Conservation (phyloP, 2,329 filamentous ascomycete genomes). For the Nemania sp. region DNA sequence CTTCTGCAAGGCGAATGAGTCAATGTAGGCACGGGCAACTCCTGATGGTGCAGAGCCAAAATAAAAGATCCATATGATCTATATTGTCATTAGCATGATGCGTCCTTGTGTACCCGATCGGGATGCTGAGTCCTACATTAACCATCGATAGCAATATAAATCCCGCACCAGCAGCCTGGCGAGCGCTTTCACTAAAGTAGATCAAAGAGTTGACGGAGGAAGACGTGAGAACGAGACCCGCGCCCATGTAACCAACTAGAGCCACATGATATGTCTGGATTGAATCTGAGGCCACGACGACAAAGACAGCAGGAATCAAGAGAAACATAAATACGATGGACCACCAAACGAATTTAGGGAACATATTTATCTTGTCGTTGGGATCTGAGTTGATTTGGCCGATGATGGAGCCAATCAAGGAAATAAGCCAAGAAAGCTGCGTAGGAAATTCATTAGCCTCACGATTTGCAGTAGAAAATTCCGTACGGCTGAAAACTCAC, state of each 20-base stretch:
- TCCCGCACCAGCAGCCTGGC: constrained; percentile 89
- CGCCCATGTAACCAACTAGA: constrained; percentile 86
- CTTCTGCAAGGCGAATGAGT: constrained; percentile 95
- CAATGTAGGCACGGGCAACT: constrained; percentile 87
- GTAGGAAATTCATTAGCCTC: constrained; percentile 37
- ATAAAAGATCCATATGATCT: constrained; percentile 99
- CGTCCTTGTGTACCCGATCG: background rate
- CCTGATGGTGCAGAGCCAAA: constrained; percentile 93
- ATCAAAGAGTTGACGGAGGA: constrained; percentile 89
- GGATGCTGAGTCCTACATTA: constrained; percentile 69
- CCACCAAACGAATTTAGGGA: constrained; percentile 95
- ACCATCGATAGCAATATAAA: constrained; percentile 96
- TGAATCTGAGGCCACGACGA: constrained; percentile 86
- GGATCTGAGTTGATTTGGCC: constrained; percentile 65
- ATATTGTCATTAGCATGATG: constrained; percentile 17
- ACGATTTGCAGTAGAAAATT: background rate
- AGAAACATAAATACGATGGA: constrained; percentile 86
- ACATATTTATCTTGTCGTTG: constrained; percentile 56
- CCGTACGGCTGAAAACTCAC: constrained; percentile 67
- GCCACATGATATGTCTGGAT: constrained; percentile 92
- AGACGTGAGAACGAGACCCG: constrained; percentile 85
- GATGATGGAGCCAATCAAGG: constrained; percentile 87
- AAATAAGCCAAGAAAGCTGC: constrained; percentile 94
- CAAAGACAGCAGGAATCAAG: constrained; percentile 80
- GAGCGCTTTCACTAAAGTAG: constrained; percentile 77